Conservation (phyloP, 164 flowering plant genomes). For the Vitis vinifera region DNA sequence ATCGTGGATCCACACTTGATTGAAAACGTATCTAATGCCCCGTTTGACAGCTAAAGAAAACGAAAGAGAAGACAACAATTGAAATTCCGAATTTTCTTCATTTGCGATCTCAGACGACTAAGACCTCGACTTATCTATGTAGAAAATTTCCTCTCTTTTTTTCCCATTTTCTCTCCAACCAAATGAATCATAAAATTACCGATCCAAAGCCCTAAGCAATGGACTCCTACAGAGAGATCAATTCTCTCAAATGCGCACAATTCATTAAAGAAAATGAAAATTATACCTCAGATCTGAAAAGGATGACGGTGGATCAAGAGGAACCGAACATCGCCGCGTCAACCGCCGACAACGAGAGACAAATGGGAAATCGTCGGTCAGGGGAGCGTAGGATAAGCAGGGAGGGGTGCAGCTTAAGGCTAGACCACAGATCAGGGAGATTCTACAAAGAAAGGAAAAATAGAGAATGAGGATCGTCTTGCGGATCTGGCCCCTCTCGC, state of each 20-base stretch:
- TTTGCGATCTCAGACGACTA: too few relatives aligned
- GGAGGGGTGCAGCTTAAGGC: background rate
- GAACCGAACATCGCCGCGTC: background rate
- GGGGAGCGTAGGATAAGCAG: background rate
- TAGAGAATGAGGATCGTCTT: background rate
- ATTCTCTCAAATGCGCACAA: background rate
- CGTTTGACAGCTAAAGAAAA: too few relatives aligned
- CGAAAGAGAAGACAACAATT: too few relatives aligned
- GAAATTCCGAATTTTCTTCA: too few relatives aligned
- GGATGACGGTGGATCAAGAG: slow-evolving; percentile 8
- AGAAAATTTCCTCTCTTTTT: too few relatives aligned
- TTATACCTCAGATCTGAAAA: slow-evolving; percentile 37
- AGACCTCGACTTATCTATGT: too few relatives aligned
- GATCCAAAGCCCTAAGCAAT: background rate
- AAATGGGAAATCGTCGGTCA: background rate
- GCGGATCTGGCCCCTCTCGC: background rate
- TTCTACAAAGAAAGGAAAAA: background rate
- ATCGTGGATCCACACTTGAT: too few relatives aligned
- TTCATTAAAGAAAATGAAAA: background rate
- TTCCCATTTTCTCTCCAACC: too few relatives aligned
- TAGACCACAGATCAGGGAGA: too few relatives aligned
- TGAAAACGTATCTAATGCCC: too few relatives aligned
- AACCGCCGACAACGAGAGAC: background rate
- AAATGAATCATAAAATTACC: background rate
- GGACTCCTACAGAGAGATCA: background rate